phyloP scores from a whole-genome alignment of 179 eudicot genomes.

The Beta macrorhiza region DNA sequence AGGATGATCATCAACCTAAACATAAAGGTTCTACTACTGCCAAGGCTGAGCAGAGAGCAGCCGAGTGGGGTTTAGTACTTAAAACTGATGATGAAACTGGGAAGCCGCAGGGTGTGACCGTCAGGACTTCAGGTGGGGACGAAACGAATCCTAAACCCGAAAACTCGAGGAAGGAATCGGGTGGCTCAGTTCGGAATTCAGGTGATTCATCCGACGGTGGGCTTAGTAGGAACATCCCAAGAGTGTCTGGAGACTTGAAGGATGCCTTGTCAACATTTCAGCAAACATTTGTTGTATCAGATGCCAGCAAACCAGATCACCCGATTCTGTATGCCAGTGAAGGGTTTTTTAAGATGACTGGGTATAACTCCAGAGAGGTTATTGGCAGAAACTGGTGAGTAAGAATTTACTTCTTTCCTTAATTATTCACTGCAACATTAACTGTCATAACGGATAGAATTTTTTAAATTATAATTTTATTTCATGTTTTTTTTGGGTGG shows the following conservation, averaged over 20 bases:
- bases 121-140: conserved; percentile 70
- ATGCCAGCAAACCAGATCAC: conserved; percentile 78
- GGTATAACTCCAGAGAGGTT: conserved; percentile 83
- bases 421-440: conserved; percentile 1
- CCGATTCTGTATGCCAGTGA: conserved; percentile 97
- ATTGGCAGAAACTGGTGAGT: conserved; percentile 79
- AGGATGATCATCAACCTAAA: conserved; percentile 7
- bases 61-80: conserved; percentile 93
- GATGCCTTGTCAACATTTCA: conserved; percentile 89
- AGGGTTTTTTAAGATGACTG: conserved; percentile 95
- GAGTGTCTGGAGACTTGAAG: conserved; percentile 80
- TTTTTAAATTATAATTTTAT: neutral
- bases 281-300: conserved; percentile 94
- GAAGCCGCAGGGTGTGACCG: conserved; percentile 74
- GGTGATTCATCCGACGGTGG: conserved; percentile 87
- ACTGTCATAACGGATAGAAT: neutral
- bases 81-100: conserved; percentile 87
- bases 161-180: conserved; percentile 59
- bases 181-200: conserved; percentile 68
- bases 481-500: neutral
- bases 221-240: conserved; percentile 43
- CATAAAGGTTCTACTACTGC: conserved; percentile 19
- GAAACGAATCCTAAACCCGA: conserved; percentile 43
- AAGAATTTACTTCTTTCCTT: neutral
- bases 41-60: conserved; percentile 79